Evolutionary conservation across 306 rosid species (phyloP).

Genomic region (Citrullus amarus): DNA sequence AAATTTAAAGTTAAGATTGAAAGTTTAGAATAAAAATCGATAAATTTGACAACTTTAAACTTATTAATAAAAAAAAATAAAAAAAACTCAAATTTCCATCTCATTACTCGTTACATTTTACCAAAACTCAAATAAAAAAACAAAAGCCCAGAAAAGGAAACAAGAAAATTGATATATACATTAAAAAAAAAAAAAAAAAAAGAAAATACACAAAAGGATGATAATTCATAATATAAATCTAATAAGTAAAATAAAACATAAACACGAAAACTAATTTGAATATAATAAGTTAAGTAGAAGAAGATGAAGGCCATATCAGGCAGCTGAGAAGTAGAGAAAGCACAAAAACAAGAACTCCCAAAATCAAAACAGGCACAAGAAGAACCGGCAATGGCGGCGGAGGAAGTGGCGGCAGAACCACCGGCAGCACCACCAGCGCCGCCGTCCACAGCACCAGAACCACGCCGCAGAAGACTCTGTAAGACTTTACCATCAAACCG

Average conservation of each 20-base stretch:
- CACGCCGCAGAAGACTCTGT: background rate
- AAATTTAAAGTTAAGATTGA: too few species aligned
- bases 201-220: too few species aligned
- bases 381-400: slow-evolving; percentile 15
- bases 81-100: too few species aligned
- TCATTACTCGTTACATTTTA: background rate
- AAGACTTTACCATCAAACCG: background rate
- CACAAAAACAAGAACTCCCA: slow-evolving; percentile 1
- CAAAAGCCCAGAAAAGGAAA: too few species aligned
- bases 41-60: too few species aligned
- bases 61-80: too few species aligned
- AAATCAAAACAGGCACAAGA: slow-evolving; percentile 5
- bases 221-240: too few species aligned
- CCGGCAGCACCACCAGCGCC: slow-evolving; percentile 10
- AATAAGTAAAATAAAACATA: background rate
- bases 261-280: background rate
- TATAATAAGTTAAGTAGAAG: background rate
- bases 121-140: too few species aligned
- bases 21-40: too few species aligned
- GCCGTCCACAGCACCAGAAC: slow-evolving; percentile 7
- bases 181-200: too few species aligned
- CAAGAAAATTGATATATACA: background rate
- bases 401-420: slow-evolving; percentile 18
- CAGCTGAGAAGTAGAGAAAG: slow-evolving; percentile 6
- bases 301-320: background rate